Conservation (phyloP, 2,329 filamentous ascomycete species). For the Metarhizium anisopliae region DNA sequence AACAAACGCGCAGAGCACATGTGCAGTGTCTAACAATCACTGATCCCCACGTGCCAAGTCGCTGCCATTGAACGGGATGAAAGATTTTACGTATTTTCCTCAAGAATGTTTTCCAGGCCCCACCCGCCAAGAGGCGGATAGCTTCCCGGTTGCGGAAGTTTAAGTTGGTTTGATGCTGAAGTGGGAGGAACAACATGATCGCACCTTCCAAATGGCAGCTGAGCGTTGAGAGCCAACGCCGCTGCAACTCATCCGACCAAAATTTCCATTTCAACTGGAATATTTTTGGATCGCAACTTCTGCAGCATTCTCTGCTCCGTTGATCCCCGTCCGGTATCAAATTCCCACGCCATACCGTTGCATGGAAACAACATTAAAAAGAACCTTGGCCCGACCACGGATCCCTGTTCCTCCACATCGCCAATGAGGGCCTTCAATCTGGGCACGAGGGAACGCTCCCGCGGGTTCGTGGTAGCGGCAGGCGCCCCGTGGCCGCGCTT, state of each 20-base stretch:
- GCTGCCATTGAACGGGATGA: neutral
- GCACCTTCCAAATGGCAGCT: neutral
- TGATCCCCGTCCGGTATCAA: too few relatives aligned
- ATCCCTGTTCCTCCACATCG: neutral
- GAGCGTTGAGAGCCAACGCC: too few relatives aligned
- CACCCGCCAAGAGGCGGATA: neutral
- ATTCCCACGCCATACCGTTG: neutral
- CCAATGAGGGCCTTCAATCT: conserved; percentile 2
- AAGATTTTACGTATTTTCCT: neutral
- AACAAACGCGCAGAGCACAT: neutral
- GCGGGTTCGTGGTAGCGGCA: neutral
- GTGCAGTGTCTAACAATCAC: neutral
- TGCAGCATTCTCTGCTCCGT: neutral
- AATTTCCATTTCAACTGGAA: too few relatives aligned
- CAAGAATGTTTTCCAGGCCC: neutral
- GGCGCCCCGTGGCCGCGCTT: neutral
- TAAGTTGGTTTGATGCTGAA: neutral
- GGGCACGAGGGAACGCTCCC: conserved; percentile 1
- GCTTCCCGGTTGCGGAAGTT: too few relatives aligned
- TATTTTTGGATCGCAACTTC: too few relatives aligned
- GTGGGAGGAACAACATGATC: neutral
- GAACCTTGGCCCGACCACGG: neutral
- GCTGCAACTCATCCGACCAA: too few relatives aligned
- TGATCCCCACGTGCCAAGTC: neutral
- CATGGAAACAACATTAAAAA: conserved; percentile 11